Evolutionary conservation across 805 yeast species (phyloP).

Genomic region (Wickerhamiella vanderwaltii): DNA sequence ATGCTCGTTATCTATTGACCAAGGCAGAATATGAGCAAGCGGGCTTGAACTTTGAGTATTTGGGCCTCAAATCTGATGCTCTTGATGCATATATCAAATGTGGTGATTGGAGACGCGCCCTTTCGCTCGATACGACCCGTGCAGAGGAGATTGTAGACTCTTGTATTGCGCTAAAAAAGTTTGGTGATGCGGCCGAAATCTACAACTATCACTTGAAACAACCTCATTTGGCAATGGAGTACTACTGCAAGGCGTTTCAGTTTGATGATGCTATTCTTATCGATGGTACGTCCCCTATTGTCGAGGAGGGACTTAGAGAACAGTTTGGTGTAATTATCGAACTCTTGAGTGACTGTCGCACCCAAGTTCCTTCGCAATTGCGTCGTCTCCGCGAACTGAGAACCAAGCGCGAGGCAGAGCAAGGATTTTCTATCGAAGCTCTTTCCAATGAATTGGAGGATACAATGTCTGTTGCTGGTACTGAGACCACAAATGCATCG

Average conservation of each 20-base stretch:
- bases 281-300: conserved; percentile 28
- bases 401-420: conserved; percentile 76
- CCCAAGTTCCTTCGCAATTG: conserved; percentile 74
- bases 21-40: conserved; percentile 58
- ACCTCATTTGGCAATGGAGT: conserved; percentile 47
- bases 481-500: conserved; percentile 87
- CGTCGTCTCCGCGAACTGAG: conserved; percentile 75
- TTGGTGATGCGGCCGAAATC: conserved; percentile 69
- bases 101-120: conserved; percentile 77
- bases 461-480: conserved; percentile 86
- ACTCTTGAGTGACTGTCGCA: conserved; percentile 81
- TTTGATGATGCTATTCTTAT: conserved; percentile 68
- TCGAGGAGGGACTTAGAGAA: conserved; percentile 65
- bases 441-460: conserved; percentile 62
- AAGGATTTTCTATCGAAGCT: conserved; percentile 58
- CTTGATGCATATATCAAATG: conserved; percentile 56
- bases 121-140: conserved; percentile 42
- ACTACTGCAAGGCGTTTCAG: conserved; percentile 61
- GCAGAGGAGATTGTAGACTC: conserved; percentile 50
- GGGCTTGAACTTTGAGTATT: conserved; percentile 62
- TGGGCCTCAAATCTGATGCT: conserved; percentile 47
- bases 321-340: conserved; percentile 84
- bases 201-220: conserved; percentile 50
- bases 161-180: conserved; percentile 47
- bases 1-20: conserved; percentile 50